A percentile compares a stretch with the other conserved stretches of the same genome.
These are phyloP conservation scores for Eimeria sp. DNA, from an alignment of 169 alveolate genomes.

Conservation along the genomic window DNA sequence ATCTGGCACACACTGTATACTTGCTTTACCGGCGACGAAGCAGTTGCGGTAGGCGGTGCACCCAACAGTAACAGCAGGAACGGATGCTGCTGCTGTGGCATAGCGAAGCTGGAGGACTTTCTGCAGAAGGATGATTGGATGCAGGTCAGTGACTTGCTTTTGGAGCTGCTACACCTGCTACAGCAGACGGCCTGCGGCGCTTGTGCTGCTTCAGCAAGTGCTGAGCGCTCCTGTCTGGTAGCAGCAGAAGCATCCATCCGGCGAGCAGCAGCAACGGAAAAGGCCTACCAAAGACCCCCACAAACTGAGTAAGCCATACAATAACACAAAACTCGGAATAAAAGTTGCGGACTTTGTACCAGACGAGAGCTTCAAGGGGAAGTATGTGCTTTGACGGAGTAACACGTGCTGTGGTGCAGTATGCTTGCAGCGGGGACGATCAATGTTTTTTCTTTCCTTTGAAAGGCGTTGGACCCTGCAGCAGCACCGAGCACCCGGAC, in stretches of 20 bases:
- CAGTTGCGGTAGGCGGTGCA: background rate
- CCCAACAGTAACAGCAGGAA: conserved; percentile 8
- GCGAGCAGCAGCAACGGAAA: conserved; percentile 31
- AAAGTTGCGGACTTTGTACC: background rate
- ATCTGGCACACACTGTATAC: background rate
- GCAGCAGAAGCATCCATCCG: conserved; percentile 15
- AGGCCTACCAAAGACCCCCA: conserved; percentile 24
- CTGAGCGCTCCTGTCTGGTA: background rate
- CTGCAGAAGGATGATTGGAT: conserved; percentile 64
- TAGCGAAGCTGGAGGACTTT: background rate
- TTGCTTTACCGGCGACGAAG: conserved; percentile 8
- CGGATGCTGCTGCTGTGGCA: conserved; percentile 43
- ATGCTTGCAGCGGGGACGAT: conserved; percentile 36
- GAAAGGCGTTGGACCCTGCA: conserved; percentile 34
- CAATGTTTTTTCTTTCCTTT: conserved; percentile 30
- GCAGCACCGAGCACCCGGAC: conserved; percentile 50
- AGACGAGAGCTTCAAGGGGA: background rate
- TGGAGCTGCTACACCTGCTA: conserved; percentile 60
- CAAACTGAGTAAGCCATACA: conserved; percentile 26
- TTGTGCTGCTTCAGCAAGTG: conserved; percentile 6
- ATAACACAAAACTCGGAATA: too few species aligned
- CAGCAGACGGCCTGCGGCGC: conserved; percentile 52
- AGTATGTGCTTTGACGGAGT: background rate
- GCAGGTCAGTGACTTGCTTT: conserved; percentile 36
- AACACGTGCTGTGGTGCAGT: background rate